Evolutionary conservation across 2,329 filamentous ascomycete species (phyloP), one percentile per base, ranked within the genome.

Genomic region (Aspergillus alliaceus): DNA sequence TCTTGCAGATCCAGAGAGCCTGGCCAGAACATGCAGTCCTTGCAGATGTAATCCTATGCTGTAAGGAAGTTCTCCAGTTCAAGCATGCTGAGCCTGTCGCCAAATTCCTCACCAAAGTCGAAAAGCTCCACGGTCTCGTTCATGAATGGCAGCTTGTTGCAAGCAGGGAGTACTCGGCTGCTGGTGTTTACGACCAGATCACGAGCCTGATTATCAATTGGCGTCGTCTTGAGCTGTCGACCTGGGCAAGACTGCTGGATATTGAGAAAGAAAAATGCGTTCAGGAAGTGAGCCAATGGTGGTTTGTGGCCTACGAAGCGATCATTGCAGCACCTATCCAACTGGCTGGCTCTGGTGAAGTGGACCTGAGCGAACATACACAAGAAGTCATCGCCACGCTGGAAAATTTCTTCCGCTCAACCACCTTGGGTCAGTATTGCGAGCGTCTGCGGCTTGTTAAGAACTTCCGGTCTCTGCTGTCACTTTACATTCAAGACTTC

Each of bases 111-210:
- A 90, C 89, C 1, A 91, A 90, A 69, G 83, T 95, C 3, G 96
- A 99, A 73, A 91, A 93, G 62, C 81, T 99, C 4, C 90, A 98
- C 74, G 83, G 82, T 0, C 87, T 89, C 63, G 85, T 99, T 49
- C 88, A 97, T 61, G 92, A 98, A 74, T 99, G 95, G 95, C 92
- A 99, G 72, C 87, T 89, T 40, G 93, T 96, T 75, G 93, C 93
- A 3, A 96, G 91, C 77, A 86, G 86, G 60, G 85, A 89, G 35
- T 90, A 90, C 71, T 89, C 85, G 9, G 90, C 88, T 1, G 81
- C 83, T 1, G 73, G 81, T 9, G 78, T 93, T 2, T 92, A 96
- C 64, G 88, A 96, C 59, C 84, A 86, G 44, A 77, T 98, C 12
- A 96, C 93, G 0, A 84, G 86, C 50, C 84, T 91, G 25, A 88